Evolutionary conservation across 176 grass and related monocot genomes (phyloP), one percentile per base, ranked within the genome.

Genomic region (Guadua angustifolia): DNA sequence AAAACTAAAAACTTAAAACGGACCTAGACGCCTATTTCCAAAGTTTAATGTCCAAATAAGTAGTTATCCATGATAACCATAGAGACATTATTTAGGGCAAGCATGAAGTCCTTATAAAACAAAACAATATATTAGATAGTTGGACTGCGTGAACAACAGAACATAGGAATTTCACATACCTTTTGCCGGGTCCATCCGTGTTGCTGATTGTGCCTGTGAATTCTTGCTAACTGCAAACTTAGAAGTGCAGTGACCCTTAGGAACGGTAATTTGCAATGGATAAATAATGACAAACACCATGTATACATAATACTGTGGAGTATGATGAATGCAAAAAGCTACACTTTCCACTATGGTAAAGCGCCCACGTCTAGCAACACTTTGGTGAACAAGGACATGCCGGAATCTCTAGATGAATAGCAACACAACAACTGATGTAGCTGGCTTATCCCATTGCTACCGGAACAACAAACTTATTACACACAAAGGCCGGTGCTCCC

Each of bases 141-240:
- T 77, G 26, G 49, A 36, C 73, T 71, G 9, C 47, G 65, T 78
- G n/a, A 63, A 44, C 19, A 80, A 40, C 25, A 87, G 38, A 68
- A 82, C 40, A 74, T 15, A 51, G 25, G 61, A 77, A 50, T 63
- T 80, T 44, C 19, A 51, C 69, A 76, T 82, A 96, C 97, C 97
- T 99, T 99, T 91, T 99, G 97, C 4, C 97, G 91, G 39, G 97
- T 99, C 93, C 97, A 99, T 42, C 97, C 97, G 75, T 89, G 89
- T 73, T 84, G 88, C 69, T 84, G 89, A 83, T 88, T 92, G 45
- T 88, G 89, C 76, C 89, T 84, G 81, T 99, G 97, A 85, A 96
- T 99, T 89, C 97, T 90, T 76, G 91, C 61, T 53, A 99, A 87
- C 97, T 99, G 84, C 19, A 79, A 39, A 78, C 60, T 56, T 74